These are phyloP conservation scores for Botrytis sinoallii DNA, from an alignment of 2,329 filamentous ascomycete species.

Conservation along the genomic window DNA sequence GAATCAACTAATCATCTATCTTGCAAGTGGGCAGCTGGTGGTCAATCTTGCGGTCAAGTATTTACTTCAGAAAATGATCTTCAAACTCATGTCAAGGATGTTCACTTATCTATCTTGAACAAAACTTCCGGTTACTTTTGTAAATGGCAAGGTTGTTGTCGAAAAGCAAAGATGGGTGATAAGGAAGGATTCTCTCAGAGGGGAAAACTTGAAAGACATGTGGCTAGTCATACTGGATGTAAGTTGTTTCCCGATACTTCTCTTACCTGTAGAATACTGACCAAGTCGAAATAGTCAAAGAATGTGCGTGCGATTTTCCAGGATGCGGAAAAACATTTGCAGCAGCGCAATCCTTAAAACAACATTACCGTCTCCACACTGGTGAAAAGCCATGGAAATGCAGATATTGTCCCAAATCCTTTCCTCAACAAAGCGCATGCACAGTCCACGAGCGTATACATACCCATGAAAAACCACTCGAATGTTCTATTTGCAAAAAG, in stretches of 20 bases:
- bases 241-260: slow-evolving; percentile 37
- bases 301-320: slow-evolving; percentile 48
- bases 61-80: slow-evolving; percentile 44
- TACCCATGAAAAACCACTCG: slow-evolving; percentile 61
- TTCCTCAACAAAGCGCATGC: slow-evolving; percentile 65
- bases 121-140: slow-evolving; percentile 52
- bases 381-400: slow-evolving; percentile 63
- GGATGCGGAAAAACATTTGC: slow-evolving; percentile 59
- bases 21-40: slow-evolving; percentile 32
- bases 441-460: slow-evolving; percentile 68
- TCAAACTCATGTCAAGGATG: slow-evolving; percentile 52
- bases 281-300: slow-evolving; percentile 48
- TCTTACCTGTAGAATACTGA: background rate
- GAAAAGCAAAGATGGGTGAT: slow-evolving; percentile 35
- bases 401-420: slow-evolving; percentile 51
- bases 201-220: slow-evolving; percentile 62
- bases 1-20: slow-evolving; percentile 21
- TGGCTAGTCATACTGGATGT: slow-evolving; percentile 65
- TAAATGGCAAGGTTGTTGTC: slow-evolving; percentile 54
- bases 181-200: slow-evolving; percentile 54
- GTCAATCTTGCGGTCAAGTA: slow-evolving; percentile 24
- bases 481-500: slow-evolving; percentile 57
- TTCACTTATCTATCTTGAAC: slow-evolving; percentile 47
- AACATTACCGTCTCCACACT: slow-evolving; percentile 65
- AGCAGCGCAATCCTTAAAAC: slow-evolving; percentile 64